phyloP scores from a whole-genome alignment of 2,329 filamentous ascomycete species.

The Diplodia intermedia region DNA sequence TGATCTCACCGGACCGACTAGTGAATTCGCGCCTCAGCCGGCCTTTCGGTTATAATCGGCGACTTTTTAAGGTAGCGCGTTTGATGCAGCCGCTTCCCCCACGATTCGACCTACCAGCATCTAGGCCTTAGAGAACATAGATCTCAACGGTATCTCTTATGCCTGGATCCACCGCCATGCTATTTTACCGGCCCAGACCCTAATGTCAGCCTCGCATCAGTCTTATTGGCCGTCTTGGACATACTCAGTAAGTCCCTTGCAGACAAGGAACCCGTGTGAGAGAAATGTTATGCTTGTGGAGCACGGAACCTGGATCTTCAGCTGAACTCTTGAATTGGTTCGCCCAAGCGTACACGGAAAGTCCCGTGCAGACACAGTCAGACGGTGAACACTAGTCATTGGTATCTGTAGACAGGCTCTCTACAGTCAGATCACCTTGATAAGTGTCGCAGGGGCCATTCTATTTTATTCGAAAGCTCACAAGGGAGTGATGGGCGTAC shows the following conservation, averaged over 20 bases:
- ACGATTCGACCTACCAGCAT: constrained; percentile 70
- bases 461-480: too few relatives aligned
- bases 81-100: constrained; percentile 59
- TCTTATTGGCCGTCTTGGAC: constrained; percentile 39
- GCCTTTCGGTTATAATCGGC: constrained; percentile 52
- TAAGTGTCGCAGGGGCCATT: not conserved
- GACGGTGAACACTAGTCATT: not conserved
- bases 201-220: constrained; percentile 47
- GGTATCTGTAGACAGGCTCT: not conserved
- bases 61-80: constrained; percentile 66
- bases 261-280: constrained; percentile 72
- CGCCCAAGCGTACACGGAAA: constrained; percentile 68
- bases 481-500: too few relatives aligned
- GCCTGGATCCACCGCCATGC: constrained; percentile 61
- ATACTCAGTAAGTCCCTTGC: constrained; percentile 50
- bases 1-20: constrained; percentile 66
- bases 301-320: constrained; percentile 56
- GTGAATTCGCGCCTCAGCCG: constrained; percentile 42
- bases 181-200: constrained; percentile 65
- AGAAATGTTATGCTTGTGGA: constrained; percentile 61
- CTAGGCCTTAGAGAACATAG: constrained; percentile 67
- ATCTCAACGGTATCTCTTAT: constrained; percentile 58
- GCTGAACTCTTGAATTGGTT: constrained; percentile 59
- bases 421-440: not conserved
- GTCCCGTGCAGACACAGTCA: constrained; percentile 33